A percentile compares a stretch with the other conserved stretches of the same genome.
Evolutionary conservation across 371 early-diverging fungal genomes (phyloP).

Genomic region (Mucor irregularis): DNA sequence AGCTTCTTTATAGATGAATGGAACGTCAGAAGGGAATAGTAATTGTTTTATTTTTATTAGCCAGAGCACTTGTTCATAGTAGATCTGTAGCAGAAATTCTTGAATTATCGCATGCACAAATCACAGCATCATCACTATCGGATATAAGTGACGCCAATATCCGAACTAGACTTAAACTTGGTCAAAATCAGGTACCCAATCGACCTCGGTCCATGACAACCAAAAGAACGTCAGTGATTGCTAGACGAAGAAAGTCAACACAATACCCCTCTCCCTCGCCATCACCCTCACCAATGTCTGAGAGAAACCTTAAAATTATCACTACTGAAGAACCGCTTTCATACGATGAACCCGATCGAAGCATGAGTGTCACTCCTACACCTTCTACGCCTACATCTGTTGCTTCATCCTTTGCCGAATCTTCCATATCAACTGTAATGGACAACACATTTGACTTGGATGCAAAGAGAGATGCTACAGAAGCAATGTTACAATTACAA

Average conservation of each 20-base stretch:
- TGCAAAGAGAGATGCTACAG: conserved; percentile 11
- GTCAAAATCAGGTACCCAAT: conserved; percentile 40
- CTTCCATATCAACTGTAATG: background rate
- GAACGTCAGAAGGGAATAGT: too few relatives aligned
- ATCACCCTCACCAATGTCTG: conserved; percentile 31
- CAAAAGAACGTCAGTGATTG: conserved; percentile 33
- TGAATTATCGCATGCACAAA: conserved; percentile 53
- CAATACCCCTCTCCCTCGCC: conserved; percentile 34
- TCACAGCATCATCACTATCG: conserved; percentile 47
- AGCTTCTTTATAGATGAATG: background rate
- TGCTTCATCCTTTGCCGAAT: conserved; percentile 12
- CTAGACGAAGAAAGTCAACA: conserved; percentile 28
- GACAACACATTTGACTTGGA: background rate
- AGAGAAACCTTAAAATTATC: conserved; percentile 9
- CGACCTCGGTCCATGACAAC: conserved; percentile 29
- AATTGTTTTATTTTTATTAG: conserved; percentile 26
- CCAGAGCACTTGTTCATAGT: conserved; percentile 73
- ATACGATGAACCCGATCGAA: conserved; percentile 1
- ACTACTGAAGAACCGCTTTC: conserved; percentile 11
- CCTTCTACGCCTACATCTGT: conserved; percentile 22
- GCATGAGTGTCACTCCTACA: conserved; percentile 12
- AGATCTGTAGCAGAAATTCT: conserved; percentile 61
- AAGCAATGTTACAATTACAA: conserved; percentile 20
- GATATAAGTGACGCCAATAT: conserved; percentile 45
- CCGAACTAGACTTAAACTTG: conserved; percentile 37